Evolutionary conservation across 2,329 filamentous ascomycete genomes (phyloP), one percentile per base, ranked within the genome.

Genomic region (Fusarium haematococcum): DNA sequence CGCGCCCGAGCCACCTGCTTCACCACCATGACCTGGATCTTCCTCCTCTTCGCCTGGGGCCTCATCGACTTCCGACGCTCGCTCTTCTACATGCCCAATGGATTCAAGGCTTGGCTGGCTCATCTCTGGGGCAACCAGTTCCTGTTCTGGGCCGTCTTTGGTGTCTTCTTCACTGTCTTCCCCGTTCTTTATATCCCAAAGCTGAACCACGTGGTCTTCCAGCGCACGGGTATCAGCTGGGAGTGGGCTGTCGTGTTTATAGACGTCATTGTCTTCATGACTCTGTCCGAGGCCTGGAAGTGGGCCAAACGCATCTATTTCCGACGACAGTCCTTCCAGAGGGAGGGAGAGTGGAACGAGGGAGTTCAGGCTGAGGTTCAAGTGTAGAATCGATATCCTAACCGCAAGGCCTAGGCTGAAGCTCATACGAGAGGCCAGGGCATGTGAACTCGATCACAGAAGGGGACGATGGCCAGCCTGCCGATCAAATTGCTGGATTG

Each of bases 11-110:
- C 91, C 1, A 92, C 91, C 2, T 90, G 88, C 63, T 93, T 92
- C 79, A 90, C 89, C 14, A 90, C 87, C 75, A 86, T 93, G 77
- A 93, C 91, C 4, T 93, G 91, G 91, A 90, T 90, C 69, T 91
- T 91, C 11, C 86, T 93, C n/a, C 89, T 93, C 83, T 86, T 92
- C 35, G 91, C 91, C 0, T 93, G 92, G 92, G 91, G 93, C 76
- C 90, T 92, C 83, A 87, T 92, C 65, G 86, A 92, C 76, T 86
- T 90, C 79, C 89, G 91, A 23, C 88, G 90, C 18, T 91, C 88
- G 14, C 90, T 93, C 81, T 93, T 93, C 85, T 86, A 88, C 75
- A 87, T 87, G 41, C 86, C 87, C 74, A 82, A 82, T 65, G 87
- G 88, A 74, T 86, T 76, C 85, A 68, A 52, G 45, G 85, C 89